A percentile compares a stretch with the other conserved stretches of the same genome.
Evolutionary conservation across 805 yeast species (phyloP).

Genomic region (Metschnikowia arizonensis): DNA sequence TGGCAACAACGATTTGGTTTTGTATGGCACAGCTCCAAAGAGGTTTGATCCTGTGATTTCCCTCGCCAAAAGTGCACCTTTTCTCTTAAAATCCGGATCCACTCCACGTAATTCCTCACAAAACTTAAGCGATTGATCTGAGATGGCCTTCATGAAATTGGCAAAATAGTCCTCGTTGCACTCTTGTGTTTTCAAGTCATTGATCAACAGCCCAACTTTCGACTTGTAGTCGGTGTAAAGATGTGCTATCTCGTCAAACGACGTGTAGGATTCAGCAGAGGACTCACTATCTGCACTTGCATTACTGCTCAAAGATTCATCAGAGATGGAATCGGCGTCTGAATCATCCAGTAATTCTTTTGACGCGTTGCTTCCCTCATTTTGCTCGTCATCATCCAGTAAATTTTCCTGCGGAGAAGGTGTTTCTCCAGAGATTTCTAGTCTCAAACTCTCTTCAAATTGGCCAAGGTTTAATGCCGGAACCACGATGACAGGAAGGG

Average conservation of each 20-base stretch:
- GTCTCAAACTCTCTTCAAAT: constrained; percentile 47
- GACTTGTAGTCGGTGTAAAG: constrained; percentile 29
- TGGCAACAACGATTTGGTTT: constrained; percentile 38
- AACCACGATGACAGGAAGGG: constrained; percentile 63
- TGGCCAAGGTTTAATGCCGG: constrained; percentile 55
- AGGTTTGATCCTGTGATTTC: constrained; percentile 40
- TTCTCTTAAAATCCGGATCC: constrained; percentile 38
- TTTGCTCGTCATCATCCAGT: not conserved
- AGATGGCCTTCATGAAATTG: constrained; percentile 25
- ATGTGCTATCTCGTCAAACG: constrained; percentile 38
- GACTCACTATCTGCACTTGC: constrained; percentile 22
- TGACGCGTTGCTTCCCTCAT: not conserved
- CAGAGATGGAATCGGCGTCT: constrained; percentile 15
- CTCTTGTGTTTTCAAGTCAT: constrained; percentile 13
- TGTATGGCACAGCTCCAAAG: constrained; percentile 38
- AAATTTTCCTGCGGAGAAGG: not conserved
- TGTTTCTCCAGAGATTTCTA: constrained; percentile 20
- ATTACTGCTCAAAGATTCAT: constrained; percentile 16
- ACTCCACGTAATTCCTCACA: constrained; percentile 35
- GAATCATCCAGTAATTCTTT: constrained; percentile 7
- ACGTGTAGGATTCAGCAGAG: constrained; percentile 32
- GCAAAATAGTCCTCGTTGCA: constrained; percentile 28
- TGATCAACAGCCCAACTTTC: constrained; percentile 18
- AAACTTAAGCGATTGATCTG: constrained; percentile 33
- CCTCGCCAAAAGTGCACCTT: constrained; percentile 40